These are phyloP conservation scores for Solidago caesia DNA, from an alignment of 129 eudicot species.

Conservation along the genomic window DNA sequence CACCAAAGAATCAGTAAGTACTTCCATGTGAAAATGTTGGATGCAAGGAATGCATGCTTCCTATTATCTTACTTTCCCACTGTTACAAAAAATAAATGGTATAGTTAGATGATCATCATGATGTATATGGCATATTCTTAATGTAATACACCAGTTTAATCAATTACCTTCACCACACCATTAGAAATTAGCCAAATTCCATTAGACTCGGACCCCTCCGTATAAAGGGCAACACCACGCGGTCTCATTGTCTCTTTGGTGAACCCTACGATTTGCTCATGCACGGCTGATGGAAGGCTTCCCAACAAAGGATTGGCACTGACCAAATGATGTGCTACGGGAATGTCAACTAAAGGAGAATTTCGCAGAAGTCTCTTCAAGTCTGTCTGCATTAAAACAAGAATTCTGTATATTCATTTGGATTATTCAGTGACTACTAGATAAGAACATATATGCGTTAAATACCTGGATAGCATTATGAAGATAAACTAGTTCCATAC, in stretches of 20 bases:
- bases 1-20: constrained; percentile 77
- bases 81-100: constrained; percentile 30
- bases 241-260: constrained; percentile 78
- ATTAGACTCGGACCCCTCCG: constrained; percentile 69
- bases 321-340: constrained; percentile 64
- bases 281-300: constrained; percentile 67
- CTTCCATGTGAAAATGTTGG: constrained; percentile 86
- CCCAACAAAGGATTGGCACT: constrained; percentile 79
- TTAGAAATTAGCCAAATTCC: constrained; percentile 87
- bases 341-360: constrained; percentile 85
- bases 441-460: not conserved
- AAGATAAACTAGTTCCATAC: constrained; percentile 84
- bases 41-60: constrained; percentile 60
- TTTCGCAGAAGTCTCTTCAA: constrained; percentile 79
- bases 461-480: constrained; percentile 93
- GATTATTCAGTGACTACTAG: not conserved
- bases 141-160: not conserved
- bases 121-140: not conserved
- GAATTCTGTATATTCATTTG: not conserved
- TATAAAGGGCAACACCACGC: constrained; percentile 65
- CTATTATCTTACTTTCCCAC: constrained; percentile 66
- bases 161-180: constrained; percentile 87
- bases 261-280: constrained; percentile 59
- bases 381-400: constrained; percentile 60
- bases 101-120: not conserved